These are phyloP conservation scores for Neotropicomus parvogracilis DNA, from an alignment of 1,284 basidiomycete species.

Conservation along the genomic window DNA sequence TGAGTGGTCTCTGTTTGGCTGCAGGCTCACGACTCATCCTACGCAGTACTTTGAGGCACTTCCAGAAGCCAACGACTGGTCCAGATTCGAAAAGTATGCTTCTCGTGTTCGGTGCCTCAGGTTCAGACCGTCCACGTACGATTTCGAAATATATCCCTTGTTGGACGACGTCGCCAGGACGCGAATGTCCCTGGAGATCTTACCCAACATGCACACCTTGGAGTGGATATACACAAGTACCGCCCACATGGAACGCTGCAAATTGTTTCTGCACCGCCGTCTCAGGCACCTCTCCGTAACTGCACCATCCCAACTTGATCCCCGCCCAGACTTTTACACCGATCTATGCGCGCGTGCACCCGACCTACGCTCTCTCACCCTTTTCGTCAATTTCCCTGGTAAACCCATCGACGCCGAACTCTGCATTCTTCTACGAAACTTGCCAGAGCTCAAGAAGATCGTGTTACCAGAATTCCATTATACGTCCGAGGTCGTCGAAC, in stretches of 20 bases:
- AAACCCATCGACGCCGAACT: conserved; percentile 37
- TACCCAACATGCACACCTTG: conserved; percentile 53
- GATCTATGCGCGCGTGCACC: conserved; percentile 55
- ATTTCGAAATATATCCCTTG: conserved; percentile 21
- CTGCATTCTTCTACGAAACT: conserved; percentile 36
- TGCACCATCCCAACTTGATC: conserved; percentile 14
- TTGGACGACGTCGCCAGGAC: conserved; percentile 57
- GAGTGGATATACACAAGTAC: conserved; percentile 34
- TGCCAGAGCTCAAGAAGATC: conserved; percentile 47
- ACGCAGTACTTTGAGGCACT: conserved; percentile 40
- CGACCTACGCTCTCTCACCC: conserved; percentile 41
- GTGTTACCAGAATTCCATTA: conserved; percentile 50
- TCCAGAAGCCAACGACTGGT: conserved; percentile 54
- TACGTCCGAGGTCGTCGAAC: conserved; percentile 44
- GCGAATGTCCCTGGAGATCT: conserved; percentile 46
- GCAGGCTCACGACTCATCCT: neutral
- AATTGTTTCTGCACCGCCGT: conserved; percentile 44
- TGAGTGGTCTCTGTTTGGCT: conserved; percentile 10
- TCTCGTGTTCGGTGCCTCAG: conserved; percentile 47
- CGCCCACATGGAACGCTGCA: conserved; percentile 34
- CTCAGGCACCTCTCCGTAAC: conserved; percentile 34
- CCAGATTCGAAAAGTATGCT: conserved; percentile 51
- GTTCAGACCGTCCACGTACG: conserved; percentile 17
- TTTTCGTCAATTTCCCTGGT: conserved; percentile 39
- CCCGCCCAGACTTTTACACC: conserved; percentile 39